Percentiles rank a stretch among this genome's conserved stretches.
These are phyloP conservation scores for Candida dajiaensis DNA, from an alignment of 805 yeast genomes.

Conservation along the genomic window DNA sequence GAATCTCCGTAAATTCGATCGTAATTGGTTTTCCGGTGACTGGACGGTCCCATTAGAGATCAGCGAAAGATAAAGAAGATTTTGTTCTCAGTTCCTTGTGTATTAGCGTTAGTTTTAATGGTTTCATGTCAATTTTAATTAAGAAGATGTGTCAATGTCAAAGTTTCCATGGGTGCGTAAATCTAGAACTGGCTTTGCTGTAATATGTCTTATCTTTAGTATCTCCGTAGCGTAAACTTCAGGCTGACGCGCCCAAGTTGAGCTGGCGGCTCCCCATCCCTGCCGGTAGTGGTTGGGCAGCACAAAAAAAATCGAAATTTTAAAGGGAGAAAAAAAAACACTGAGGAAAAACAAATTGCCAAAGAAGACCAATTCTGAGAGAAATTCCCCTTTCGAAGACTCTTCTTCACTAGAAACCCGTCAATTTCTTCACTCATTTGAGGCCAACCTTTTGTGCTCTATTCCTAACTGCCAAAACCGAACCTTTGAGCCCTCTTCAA, in stretches of 20 bases:
- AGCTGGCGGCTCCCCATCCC: too few relatives aligned
- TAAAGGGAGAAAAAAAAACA: neutral
- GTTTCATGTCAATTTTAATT: neutral
- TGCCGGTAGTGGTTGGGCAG: too few relatives aligned
- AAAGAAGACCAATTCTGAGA: neutral
- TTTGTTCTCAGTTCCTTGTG: neutral
- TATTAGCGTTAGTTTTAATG: neutral
- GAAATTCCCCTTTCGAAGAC: neutral
- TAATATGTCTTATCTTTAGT: neutral
- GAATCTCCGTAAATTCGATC: constrained; percentile 43
- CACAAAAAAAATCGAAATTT: neutral
- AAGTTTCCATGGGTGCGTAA: neutral
- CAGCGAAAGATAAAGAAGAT: neutral
- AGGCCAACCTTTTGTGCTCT: neutral
- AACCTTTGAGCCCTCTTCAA: neutral
- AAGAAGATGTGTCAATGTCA: neutral
- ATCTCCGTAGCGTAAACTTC: neutral
- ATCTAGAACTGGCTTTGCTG: neutral
- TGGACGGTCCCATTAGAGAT: constrained; percentile 12
- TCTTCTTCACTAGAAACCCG: neutral
- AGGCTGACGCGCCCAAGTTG: neutral
- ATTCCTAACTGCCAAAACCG: neutral
- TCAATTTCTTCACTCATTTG: neutral
- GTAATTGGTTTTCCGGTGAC: constrained; percentile 22
- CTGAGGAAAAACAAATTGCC: neutral